Percentiles rank a stretch among this genome's conserved stretches.
phyloP scores from a whole-genome alignment of 1,284 basidiomycete genomes.

The Macrocystidia cucumis region DNA sequence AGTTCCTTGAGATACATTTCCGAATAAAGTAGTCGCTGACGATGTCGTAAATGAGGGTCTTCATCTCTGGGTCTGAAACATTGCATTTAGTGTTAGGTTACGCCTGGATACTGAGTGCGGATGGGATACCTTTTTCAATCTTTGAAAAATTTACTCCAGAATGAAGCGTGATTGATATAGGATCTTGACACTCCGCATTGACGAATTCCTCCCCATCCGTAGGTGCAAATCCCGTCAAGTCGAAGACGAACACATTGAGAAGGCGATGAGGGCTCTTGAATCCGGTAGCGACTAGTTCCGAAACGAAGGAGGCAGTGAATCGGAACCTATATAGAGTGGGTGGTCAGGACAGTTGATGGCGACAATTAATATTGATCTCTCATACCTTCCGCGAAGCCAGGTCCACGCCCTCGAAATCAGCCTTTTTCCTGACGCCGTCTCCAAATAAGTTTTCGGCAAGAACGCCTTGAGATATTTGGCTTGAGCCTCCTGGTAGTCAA shows the following conservation, averaged over 20 bases:
- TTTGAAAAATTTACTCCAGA: no score
- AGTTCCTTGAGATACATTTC: constrained; percentile 19
- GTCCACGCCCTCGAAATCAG: constrained; percentile 28
- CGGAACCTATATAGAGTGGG: constrained; percentile 21
- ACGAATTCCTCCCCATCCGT: constrained; percentile 24
- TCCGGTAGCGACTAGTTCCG: constrained; percentile 25
- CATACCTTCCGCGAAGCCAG: constrained; percentile 31
- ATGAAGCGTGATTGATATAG: constrained; percentile 20
- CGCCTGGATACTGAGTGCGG: background rate
- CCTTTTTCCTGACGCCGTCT: constrained; percentile 18
- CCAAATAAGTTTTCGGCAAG: constrained; percentile 20
- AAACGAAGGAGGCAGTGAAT: constrained; percentile 29
- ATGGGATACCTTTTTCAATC: constrained; percentile 22
- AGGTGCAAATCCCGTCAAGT: constrained; percentile 27
- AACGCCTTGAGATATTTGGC: constrained; percentile 24
- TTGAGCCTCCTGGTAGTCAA: constrained; percentile 22
- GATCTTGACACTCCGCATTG: constrained; percentile 17
- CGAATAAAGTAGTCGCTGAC: constrained; percentile 30
- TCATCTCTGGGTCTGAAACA: constrained; percentile 23
- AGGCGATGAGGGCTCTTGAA: constrained; percentile 27
- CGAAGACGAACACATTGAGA: constrained; percentile 27
- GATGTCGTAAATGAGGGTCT: constrained; percentile 26
- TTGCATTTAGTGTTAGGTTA: background rate
- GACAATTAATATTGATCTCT: constrained; percentile 5
- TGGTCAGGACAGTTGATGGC: no score